Evolutionary conservation across 2,329 filamentous ascomycete species (phyloP), one percentile per base, ranked within the genome.

Genomic region (Pseudocercospora ulei): DNA sequence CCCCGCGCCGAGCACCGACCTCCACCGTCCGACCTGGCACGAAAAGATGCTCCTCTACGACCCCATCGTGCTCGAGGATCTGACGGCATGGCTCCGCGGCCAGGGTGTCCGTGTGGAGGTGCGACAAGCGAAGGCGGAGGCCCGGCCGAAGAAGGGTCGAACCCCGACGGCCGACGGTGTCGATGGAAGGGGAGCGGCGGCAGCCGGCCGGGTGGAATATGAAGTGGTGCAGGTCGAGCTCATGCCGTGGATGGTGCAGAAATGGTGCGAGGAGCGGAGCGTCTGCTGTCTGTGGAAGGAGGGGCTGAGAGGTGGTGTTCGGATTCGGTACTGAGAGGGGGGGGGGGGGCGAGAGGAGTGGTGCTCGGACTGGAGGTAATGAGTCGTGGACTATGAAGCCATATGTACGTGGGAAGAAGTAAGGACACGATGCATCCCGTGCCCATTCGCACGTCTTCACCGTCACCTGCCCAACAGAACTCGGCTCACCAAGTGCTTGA

Each of bases 1-100:
- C 4, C 62, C 68, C 17, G 55, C 63, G 11, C 63, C 61, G 3
- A 60, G 61, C 2, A 61, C 58, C 5, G 57, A 70, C 40, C 56
- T 59, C 4, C 58, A 53, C 4, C 55, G 58, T 2, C 70, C 68
- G 2, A 85, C 75, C 2, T 96, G 87, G 83, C 71, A 92, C 52
- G 85, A 96, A 62, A 92, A 86, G 63, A 95, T 98, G 30, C 67
- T 96, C 4, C 75, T 96, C 58, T 96, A 92, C 57, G 87, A 96
- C 53, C 85, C 88, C 0, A 80, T 98, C 27, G 71, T 90, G 1
- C 62, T 95, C 0, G 88, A 96, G 61, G 86, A 95, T 49, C 66
- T 98, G 8, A 73, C 87, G 0, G 63, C 66, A 0, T 96, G 86
- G 82, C 63, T 96, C 9, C 95, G 94, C 26, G 48, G 31, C 2